phyloP scores from a whole-genome alignment of 108 stramenopile species.

The Nitzschia inconspicua region DNA sequence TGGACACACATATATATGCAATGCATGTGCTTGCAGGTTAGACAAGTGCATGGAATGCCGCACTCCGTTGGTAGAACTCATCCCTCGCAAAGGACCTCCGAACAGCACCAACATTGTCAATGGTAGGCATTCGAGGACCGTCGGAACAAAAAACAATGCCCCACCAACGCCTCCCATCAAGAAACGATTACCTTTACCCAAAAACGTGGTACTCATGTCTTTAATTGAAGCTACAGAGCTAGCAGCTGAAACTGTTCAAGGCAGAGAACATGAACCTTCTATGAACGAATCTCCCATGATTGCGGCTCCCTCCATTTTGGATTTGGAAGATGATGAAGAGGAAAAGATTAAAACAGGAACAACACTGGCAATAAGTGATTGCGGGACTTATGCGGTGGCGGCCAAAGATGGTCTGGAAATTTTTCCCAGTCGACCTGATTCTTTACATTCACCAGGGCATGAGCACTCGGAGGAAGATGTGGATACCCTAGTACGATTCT shows the following conservation, averaged over 20 bases:
- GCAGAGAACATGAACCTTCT: slow-evolving; percentile 21
- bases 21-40: slow-evolving; percentile 67
- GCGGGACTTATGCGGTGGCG: slow-evolving; percentile 62
- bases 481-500: slow-evolving; percentile 39
- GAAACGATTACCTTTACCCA: slow-evolving; percentile 66
- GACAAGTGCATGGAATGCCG: slow-evolving; percentile 89
- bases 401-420: slow-evolving; percentile 46
- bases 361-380: slow-evolving; percentile 34
- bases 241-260: slow-evolving; percentile 19
- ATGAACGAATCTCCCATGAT: slow-evolving; percentile 14
- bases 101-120: slow-evolving; percentile 1
- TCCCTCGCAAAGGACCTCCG: slow-evolving; percentile 8
- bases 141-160: slow-evolving; percentile 7
- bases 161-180: slow-evolving; percentile 35
- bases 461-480: slow-evolving; percentile 39
- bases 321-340: slow-evolving; percentile 39
- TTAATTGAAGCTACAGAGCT: slow-evolving; percentile 59
- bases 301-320: slow-evolving; percentile 10
- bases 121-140: slow-evolving; percentile 1
- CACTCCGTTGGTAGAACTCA: slow-evolving; percentile 42
- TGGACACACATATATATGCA: slow-evolving; percentile 87
- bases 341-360: slow-evolving; percentile 39
- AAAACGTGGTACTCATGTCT: slow-evolving; percentile 77
- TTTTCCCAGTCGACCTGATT: slow-evolving; percentile 27
- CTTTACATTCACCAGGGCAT: neutral